These are phyloP conservation scores for Artemisia tridentata DNA, from an alignment of 129 eudicot genomes.

Conservation along the genomic window DNA sequence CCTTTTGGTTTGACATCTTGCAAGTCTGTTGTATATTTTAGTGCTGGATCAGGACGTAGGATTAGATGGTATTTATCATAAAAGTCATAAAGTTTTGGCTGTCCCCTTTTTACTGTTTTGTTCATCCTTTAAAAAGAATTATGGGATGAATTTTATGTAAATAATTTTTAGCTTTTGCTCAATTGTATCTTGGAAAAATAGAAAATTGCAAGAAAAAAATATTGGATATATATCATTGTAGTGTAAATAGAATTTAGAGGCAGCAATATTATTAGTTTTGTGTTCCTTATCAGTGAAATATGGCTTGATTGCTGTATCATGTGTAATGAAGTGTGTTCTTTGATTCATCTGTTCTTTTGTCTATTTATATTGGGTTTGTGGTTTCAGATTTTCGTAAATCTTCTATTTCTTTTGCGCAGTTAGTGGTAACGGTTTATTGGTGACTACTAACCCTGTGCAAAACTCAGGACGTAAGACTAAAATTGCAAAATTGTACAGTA, in stretches of 20 bases:
- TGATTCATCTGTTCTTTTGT: neutral
- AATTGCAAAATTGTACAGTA: too few relatives aligned
- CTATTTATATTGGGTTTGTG: neutral
- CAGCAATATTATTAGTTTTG: too few relatives aligned
- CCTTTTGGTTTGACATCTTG: neutral
- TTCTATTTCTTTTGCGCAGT: too few relatives aligned
- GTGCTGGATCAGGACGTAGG: neutral
- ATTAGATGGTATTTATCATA: slow-evolving; percentile 18
- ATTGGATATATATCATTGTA: too few relatives aligned
- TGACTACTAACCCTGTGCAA: too few relatives aligned
- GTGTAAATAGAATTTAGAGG: too few relatives aligned
- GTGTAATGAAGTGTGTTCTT: neutral
- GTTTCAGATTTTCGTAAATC: too few relatives aligned
- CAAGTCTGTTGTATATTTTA: neutral
- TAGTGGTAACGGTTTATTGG: too few relatives aligned
- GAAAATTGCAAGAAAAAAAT: slow-evolving; percentile 10
- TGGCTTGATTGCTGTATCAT: neutral
- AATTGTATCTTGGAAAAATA: neutral
- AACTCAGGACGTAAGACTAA: too few relatives aligned
- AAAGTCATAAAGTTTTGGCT: slow-evolving; percentile 19
- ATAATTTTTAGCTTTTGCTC: slow-evolving; percentile 6
- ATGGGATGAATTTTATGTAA: slow-evolving; percentile 22
- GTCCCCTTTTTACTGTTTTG: neutral
- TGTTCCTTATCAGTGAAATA: too few relatives aligned
- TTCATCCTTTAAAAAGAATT: slow-evolving; percentile 1